A percentile compares a stretch with the other conserved stretches of the same genome.
Evolutionary conservation across 1,139 yeast genomes (phyloP).

Genomic region (Casaregolazyma lundiana): DNA sequence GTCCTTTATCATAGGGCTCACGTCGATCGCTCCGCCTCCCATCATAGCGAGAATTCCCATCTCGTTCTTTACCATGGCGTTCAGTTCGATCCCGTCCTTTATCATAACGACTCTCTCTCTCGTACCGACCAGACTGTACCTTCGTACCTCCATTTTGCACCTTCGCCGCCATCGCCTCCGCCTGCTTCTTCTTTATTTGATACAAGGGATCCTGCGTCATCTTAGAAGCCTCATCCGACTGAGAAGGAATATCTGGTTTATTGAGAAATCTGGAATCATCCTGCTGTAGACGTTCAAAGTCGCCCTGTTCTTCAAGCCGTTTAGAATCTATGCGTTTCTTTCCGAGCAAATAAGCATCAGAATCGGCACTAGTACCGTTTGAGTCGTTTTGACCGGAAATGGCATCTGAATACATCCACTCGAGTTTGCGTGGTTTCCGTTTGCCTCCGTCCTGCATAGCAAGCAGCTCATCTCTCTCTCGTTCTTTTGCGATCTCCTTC

Average conservation of each 20-base stretch:
- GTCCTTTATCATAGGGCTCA: not conserved
- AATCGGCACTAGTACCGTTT: conserved; percentile 24
- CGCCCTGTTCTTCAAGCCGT: conserved; percentile 17
- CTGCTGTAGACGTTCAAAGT: conserved; percentile 15
- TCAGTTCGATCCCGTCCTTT: not conserved
- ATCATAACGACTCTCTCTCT: not conserved
- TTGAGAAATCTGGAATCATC: conserved; percentile 15
- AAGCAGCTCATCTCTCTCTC: conserved; percentile 56
- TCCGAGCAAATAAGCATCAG: conserved; percentile 49
- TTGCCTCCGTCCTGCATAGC: conserved; percentile 50
- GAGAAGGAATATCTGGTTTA: conserved; percentile 20
- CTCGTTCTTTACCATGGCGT: too few relatives aligned
- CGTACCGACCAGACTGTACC: not conserved
- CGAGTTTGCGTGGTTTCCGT: conserved; percentile 46
- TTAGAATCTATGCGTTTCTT: conserved; percentile 42
- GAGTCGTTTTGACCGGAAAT: conserved; percentile 4
- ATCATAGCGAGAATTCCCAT: too few relatives aligned
- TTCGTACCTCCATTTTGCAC: not conserved
- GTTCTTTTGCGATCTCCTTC: conserved; percentile 59
- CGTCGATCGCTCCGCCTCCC: too few relatives aligned
- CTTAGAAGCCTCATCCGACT: conserved; percentile 21
- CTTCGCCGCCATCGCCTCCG: conserved; percentile 23
- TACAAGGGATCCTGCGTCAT: conserved; percentile 54
- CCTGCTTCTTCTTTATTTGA: conserved; percentile 43
- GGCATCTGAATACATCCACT: conserved; percentile 80